phyloP scores from a whole-genome alignment of 1,284 basidiomycete genomes.

The Thecaphora frezii region DNA sequence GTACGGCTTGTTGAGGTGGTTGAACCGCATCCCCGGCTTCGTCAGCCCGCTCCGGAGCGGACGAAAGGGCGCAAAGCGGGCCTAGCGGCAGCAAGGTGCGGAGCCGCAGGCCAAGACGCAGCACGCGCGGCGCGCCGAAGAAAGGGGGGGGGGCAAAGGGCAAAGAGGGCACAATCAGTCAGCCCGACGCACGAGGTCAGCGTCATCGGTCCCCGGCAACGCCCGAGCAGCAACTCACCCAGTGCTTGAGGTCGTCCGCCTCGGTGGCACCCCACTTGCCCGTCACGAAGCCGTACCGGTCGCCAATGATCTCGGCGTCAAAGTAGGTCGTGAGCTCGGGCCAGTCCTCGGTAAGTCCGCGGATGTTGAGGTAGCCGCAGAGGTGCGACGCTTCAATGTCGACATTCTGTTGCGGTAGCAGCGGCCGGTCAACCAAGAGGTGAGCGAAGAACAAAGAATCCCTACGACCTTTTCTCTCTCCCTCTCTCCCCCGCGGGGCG shows the following conservation, averaged over 20 bases:
- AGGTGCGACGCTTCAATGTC: constrained; percentile 49
- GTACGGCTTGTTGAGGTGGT: constrained; percentile 55
- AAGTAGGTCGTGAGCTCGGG: constrained; percentile 58
- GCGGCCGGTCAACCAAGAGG: not conserved
- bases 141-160: no score
- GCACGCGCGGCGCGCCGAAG: no score
- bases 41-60: constrained; percentile 27
- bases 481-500: no score
- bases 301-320: constrained; percentile 55
- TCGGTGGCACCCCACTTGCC: constrained; percentile 55
- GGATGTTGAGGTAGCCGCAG: constrained; percentile 56
- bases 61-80: constrained; percentile 45
- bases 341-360: constrained; percentile 57
- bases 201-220: not conserved
- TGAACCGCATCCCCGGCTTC: constrained; percentile 36
- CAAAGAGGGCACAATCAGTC: no score
- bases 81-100: not conserved
- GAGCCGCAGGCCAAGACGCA: not conserved
- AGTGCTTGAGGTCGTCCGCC: constrained; percentile 53
- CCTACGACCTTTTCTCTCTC: no score
- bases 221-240: no score
- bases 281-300: constrained; percentile 46
- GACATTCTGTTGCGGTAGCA: constrained; percentile 21
- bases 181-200: no score
- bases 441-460: no score